Conservation (phyloP, 306 rosid species). For the Astragalus glycyphyllos region DNA sequence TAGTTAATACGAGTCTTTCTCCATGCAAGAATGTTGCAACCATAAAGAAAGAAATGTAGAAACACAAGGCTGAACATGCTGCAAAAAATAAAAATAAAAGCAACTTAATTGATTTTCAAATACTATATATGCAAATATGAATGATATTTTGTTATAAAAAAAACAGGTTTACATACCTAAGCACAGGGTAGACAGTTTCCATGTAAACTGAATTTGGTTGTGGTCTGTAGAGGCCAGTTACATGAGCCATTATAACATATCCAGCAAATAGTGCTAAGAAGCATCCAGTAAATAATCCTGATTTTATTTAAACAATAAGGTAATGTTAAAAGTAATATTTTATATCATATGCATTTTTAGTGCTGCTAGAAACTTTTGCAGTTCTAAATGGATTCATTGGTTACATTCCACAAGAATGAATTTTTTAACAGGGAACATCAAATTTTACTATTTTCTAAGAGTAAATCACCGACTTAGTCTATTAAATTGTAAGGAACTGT, state of each 20-base stretch:
- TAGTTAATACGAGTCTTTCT: slow-evolving; percentile 85
- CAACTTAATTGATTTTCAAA: slow-evolving; percentile 22
- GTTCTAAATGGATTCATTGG: too few relatives aligned
- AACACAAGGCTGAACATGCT: slow-evolving; percentile 95
- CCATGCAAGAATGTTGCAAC: slow-evolving; percentile 91
- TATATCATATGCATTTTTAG: neutral
- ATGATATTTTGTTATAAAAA: neutral
- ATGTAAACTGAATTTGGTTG: slow-evolving; percentile 69
- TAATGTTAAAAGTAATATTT: slow-evolving; percentile 2
- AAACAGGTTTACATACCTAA: slow-evolving; percentile 61
- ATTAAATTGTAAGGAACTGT: too few relatives aligned
- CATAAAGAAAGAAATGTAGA: slow-evolving; percentile 87
- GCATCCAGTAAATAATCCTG: slow-evolving; percentile 88
- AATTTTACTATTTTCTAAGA: too few relatives aligned
- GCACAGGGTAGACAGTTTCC: slow-evolving; percentile 91
- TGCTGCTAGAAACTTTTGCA: too few relatives aligned
- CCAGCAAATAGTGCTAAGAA: slow-evolving; percentile 79
- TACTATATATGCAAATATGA: slow-evolving; percentile 9
- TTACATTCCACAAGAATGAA: too few relatives aligned
- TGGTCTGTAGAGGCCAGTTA: slow-evolving; percentile 64
- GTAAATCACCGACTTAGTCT: too few relatives aligned
- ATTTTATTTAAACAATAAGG: slow-evolving; percentile 34
- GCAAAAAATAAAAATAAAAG: slow-evolving; percentile 41
- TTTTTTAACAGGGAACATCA: too few relatives aligned
- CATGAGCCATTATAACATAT: slow-evolving; percentile 86